These are phyloP conservation scores for Thymus mandschuricus DNA, from an alignment of 257 asterid genomes.

Conservation along the genomic window DNA sequence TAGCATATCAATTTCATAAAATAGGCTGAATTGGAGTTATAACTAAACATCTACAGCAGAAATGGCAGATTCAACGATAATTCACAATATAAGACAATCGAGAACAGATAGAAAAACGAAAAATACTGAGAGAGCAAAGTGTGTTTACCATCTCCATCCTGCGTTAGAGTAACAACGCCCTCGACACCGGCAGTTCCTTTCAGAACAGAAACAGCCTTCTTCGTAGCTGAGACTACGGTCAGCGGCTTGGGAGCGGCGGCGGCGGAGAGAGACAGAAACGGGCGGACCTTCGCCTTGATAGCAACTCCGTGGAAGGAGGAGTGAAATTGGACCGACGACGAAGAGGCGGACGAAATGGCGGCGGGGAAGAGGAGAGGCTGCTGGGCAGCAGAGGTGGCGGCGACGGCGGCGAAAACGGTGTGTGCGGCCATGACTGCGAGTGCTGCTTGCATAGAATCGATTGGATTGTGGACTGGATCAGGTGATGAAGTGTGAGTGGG, in stretches of 20 bases:
- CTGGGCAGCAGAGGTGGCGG: conserved; percentile 42
- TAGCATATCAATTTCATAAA: not conserved
- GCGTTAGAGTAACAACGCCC: conserved; percentile 89
- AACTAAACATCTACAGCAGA: conserved; percentile 11
- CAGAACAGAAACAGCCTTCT: conserved; percentile 88
- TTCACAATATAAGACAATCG: conserved; percentile 1
- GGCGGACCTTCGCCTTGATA: conserved; percentile 55
- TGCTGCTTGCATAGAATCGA: conserved; percentile 46
- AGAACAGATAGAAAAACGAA: conserved; percentile 20
- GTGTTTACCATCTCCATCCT: conserved; percentile 66
- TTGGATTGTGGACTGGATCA: conserved; percentile 21
- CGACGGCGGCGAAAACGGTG: conserved; percentile 46
- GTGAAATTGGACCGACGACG: conserved; percentile 39
- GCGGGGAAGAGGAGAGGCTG: conserved; percentile 47
- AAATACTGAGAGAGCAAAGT: conserved; percentile 27
- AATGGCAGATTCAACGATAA: not conserved
- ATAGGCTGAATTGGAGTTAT: not conserved
- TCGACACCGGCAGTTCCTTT: conserved; percentile 83
- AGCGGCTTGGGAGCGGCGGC: conserved; percentile 60
- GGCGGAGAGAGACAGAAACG: conserved; percentile 47
- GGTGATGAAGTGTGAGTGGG: conserved; percentile 27
- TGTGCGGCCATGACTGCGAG: conserved; percentile 85
- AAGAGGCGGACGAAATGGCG: conserved; percentile 38
- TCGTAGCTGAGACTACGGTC: conserved; percentile 70
- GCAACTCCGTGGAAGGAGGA: conserved; percentile 72